phyloP scores from a whole-genome alignment of 495 filamentous ascomycete genomes.

The Aspergillus cavernicola region DNA sequence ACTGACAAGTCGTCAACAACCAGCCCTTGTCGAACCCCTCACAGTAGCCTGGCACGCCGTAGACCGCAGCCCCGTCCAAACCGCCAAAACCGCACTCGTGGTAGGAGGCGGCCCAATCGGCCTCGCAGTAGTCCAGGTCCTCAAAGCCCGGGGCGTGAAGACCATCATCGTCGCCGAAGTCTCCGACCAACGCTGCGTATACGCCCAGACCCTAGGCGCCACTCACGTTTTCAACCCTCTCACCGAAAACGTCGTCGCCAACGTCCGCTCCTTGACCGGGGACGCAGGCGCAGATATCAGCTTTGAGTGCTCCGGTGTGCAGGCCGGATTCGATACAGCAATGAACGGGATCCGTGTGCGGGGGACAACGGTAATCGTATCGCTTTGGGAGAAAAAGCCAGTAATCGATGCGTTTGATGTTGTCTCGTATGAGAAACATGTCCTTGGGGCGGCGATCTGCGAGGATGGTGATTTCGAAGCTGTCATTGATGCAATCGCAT shows the following conservation, averaged over 20 bases:
- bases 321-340: constrained; percentile 28
- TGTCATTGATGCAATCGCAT: constrained; percentile 51
- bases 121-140: constrained; percentile 53
- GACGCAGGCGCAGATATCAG: constrained; percentile 19
- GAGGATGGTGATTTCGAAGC: constrained; percentile 51
- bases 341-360: constrained; percentile 20
- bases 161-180: constrained; percentile 50
- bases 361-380: constrained; percentile 24
- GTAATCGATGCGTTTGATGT: constrained; percentile 22
- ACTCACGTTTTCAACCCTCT: constrained; percentile 20
- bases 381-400: constrained; percentile 26
- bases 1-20: constrained; percentile 5
- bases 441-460: constrained; percentile 32
- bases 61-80: constrained; percentile 41
- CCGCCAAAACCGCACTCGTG: constrained; percentile 46
- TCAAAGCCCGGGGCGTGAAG: constrained; percentile 44
- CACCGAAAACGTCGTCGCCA: constrained; percentile 18
- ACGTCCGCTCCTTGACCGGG: constrained; percentile 18
- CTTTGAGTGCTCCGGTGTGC: constrained; percentile 30
- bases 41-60: constrained; percentile 66
- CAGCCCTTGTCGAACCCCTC: constrained; percentile 58
- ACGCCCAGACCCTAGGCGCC: constrained; percentile 21
- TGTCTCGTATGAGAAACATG: constrained; percentile 25
- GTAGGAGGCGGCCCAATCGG: constrained; percentile 63
- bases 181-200: constrained; percentile 16